phyloP scores from a whole-genome alignment of 2,329 filamentous ascomycete species.

The Sarocladium oryzae region DNA sequence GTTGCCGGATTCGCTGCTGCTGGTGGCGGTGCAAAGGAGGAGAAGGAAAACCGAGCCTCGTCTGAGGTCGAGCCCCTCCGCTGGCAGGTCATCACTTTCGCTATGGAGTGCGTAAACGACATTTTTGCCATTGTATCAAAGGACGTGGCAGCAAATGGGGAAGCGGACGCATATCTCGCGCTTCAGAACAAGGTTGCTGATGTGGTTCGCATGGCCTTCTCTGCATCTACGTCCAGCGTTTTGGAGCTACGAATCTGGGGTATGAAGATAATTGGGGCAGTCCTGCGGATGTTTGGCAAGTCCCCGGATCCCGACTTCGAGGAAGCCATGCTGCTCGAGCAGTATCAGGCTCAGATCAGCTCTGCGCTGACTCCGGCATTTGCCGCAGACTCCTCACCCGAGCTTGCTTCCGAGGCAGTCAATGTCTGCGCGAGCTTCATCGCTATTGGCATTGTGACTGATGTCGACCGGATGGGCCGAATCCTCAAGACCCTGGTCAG shows the following conservation, averaged over 20 bases:
- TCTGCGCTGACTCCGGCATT: constrained; percentile 95
- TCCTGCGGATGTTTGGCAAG: constrained; percentile 93
- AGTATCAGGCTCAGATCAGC: constrained; percentile 97
- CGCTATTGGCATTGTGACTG: constrained; percentile 92
- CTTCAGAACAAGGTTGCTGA: constrained; percentile 82
- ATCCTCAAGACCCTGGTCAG: constrained; percentile 90
- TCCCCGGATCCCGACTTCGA: constrained; percentile 94
- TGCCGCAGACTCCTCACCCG: constrained; percentile 89
- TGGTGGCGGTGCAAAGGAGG: constrained; percentile 52
- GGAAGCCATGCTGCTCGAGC: constrained; percentile 92
- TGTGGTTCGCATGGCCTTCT: constrained; percentile 94
- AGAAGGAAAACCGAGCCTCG: constrained; percentile 39
- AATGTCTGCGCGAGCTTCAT: constrained; percentile 99
- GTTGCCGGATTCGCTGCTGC: constrained; percentile 90
- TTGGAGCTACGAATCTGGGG: constrained; percentile 86
- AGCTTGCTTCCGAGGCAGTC: constrained; percentile 90
- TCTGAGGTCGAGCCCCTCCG: constrained; percentile 79
- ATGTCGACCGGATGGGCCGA: constrained; percentile 96
- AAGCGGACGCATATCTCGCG: constrained; percentile 69
- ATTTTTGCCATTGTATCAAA: constrained; percentile 74
- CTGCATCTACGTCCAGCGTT: constrained; percentile 89
- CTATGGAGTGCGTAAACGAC: constrained; percentile 81
- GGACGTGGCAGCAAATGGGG: constrained; percentile 70
- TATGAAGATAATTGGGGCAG: constrained; percentile 85
- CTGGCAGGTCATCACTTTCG: constrained; percentile 94